Evolutionary conservation across 192 early-diverging fungal species (phyloP), one percentile per base, ranked within the genome.

Genomic region (Dispira simplex): DNA sequence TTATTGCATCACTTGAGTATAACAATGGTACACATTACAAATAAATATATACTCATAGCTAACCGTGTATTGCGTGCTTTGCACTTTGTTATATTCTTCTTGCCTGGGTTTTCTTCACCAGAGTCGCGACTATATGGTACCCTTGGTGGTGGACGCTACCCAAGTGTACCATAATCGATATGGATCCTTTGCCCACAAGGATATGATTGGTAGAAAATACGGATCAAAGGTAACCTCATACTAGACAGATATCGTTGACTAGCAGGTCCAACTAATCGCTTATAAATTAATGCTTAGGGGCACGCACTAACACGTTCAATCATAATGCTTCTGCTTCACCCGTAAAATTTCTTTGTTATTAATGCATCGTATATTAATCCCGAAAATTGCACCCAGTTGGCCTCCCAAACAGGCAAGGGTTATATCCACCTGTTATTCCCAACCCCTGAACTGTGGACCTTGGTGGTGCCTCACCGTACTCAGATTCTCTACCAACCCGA

Each of bases 401-500:
- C 73, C 20, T 83, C 86, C 26, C 64, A 66, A 23, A 80, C 74
- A 16, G 82, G 81, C 20, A 79, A 73, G 58, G 90, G 88, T 10
- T 92, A 85, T 64, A 76, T 95, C 11, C 91, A 88, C 65, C 71
- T 98, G 20, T 77, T 98, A 20, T 82, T 90, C 48, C 92, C 93
- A 11, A 95, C 93, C 0, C 95, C 95, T 0, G 95, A 95, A 66
- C 81, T 98, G 26, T 98, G 95, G 95, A 98, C 95, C 0, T 74
- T 83, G 53, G 79, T 83, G 10, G 76, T 98, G 16, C 92, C 93
- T 13, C 95, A 98, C 67, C 81, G 95, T 46, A 98, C 95, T 12
- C 95, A 98, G 73, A 98, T 98, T 47, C 74, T 98, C 20, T 98
- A 98, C 66, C 71, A 87, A 57, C 85, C 93, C 20, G 95, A 98